These are phyloP conservation scores for Rhododendron vialii DNA, from an alignment of 148 eudicot species.

Conservation along the genomic window DNA sequence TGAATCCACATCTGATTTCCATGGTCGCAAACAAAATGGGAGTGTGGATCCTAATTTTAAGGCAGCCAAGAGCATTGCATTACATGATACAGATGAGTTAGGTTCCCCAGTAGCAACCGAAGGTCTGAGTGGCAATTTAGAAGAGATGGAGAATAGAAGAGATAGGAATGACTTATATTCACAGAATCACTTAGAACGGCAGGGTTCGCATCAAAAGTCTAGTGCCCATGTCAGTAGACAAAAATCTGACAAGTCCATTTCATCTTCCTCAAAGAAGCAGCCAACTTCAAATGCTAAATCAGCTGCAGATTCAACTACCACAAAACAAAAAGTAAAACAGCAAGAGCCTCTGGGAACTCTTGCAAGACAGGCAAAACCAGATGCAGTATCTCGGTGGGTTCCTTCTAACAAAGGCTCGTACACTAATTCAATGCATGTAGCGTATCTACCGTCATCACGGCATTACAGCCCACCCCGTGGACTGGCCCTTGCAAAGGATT, in stretches of 20 bases:
- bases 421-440: conserved; percentile 87
- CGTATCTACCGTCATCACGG: conserved; percentile 59
- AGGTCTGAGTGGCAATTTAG: conserved; percentile 18
- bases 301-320: conserved; percentile 43
- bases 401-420: conserved; percentile 80
- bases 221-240: conserved; percentile 37
- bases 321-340: conserved; percentile 41
- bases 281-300: conserved; percentile 48
- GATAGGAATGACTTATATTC: conserved; percentile 23
- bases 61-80: conserved; percentile 37
- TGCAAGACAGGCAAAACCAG: conserved; percentile 46
- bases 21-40: conserved; percentile 27
- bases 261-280: conserved; percentile 43
- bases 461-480: conserved; percentile 65
- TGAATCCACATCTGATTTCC: conserved; percentile 51
- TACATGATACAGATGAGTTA: conserved; percentile 32
- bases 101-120: conserved; percentile 13
- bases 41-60: conserved; percentile 21
- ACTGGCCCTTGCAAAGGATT: conserved; percentile 44
- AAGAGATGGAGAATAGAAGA: conserved; percentile 30
- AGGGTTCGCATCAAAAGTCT: conserved; percentile 39
- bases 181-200: conserved; percentile 42
- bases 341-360: conserved; percentile 32
- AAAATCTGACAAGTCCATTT: conserved; percentile 44
- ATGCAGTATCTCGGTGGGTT: conserved; percentile 63